Conservation (phyloP, 768 basidiomycete species). For the Antrodiella citrinella region DNA sequence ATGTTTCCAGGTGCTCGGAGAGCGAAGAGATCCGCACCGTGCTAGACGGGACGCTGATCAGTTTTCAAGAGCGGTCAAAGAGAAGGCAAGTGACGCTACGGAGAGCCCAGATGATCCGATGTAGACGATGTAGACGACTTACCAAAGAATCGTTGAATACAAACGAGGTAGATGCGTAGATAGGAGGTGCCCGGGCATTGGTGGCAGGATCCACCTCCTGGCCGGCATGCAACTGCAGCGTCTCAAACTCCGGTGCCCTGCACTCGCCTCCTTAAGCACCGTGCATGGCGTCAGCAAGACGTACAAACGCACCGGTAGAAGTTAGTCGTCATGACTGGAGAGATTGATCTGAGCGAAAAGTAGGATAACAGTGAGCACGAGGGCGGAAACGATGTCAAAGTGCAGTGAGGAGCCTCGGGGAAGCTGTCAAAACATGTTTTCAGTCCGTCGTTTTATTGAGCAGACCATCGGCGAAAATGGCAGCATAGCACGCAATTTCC, state of each 20-base stretch:
- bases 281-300: not conserved
- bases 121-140: constrained; percentile 17
- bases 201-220: constrained; percentile 55
- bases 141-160: constrained; percentile 67
- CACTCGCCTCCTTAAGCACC: too few relatives aligned
- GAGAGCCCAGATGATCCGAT: too few relatives aligned
- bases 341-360: too few relatives aligned
- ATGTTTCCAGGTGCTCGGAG: constrained; percentile 52
- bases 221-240: constrained; percentile 73
- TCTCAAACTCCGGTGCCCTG: constrained; percentile 64
- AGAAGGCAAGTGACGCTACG: too few relatives aligned
- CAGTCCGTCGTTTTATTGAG: too few relatives aligned
- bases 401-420: too few relatives aligned
- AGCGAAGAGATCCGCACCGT: constrained; percentile 66
- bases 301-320: not conserved
- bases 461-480: too few relatives aligned
- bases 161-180: constrained; percentile 67
- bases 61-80: too few relatives aligned
- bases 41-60: constrained; percentile 41
- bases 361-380: too few relatives aligned
- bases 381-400: too few relatives aligned
- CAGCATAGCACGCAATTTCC: not conserved
- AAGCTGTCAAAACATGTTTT: too few relatives aligned
- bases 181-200: constrained; percentile 70
- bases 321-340: not conserved